Conservation (phyloP, 1,284 basidiomycete genomes). For the Leccinum pachyderme region DNA sequence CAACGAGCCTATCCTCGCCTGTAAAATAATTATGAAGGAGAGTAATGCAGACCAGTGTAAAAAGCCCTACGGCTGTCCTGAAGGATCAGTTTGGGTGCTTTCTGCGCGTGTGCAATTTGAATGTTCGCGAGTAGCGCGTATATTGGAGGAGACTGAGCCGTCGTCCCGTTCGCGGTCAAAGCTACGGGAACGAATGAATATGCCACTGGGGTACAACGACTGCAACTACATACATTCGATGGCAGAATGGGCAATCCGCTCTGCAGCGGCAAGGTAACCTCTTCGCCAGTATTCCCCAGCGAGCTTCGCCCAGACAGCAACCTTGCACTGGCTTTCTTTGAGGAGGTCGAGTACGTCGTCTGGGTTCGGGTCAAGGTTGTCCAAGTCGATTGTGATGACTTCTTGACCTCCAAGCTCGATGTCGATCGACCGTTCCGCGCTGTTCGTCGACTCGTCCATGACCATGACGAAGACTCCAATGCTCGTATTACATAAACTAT, state of each 20-base stretch:
- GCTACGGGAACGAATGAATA: constrained; percentile 37
- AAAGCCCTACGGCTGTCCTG: constrained; percentile 63
- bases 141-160: constrained; percentile 56
- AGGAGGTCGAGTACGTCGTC: constrained; percentile 72
- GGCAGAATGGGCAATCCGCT: constrained; percentile 63
- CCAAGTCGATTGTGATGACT: constrained; percentile 77
- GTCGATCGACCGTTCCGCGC: constrained; percentile 42
- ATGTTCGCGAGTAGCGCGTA: constrained; percentile 83
- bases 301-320: constrained; percentile 73
- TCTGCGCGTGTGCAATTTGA: constrained; percentile 72
- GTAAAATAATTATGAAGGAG: constrained; percentile 11
- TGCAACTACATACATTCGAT: constrained; percentile 53
- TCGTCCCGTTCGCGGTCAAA: constrained; percentile 49
- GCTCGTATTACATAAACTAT: neutral
- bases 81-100: constrained; percentile 78
- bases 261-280: constrained; percentile 65
- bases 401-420: constrained; percentile 77
- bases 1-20: constrained; percentile 70
- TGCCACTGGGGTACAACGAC: neutral
- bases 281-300: constrained; percentile 77
- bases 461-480: neutral
- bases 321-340: constrained; percentile 64
- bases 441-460: constrained; percentile 23
- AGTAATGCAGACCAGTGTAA: neutral
- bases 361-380: constrained; percentile 71